phyloP scores from a whole-genome alignment of 192 early-diverging fungal species.

The Coemansia sp. region DNA sequence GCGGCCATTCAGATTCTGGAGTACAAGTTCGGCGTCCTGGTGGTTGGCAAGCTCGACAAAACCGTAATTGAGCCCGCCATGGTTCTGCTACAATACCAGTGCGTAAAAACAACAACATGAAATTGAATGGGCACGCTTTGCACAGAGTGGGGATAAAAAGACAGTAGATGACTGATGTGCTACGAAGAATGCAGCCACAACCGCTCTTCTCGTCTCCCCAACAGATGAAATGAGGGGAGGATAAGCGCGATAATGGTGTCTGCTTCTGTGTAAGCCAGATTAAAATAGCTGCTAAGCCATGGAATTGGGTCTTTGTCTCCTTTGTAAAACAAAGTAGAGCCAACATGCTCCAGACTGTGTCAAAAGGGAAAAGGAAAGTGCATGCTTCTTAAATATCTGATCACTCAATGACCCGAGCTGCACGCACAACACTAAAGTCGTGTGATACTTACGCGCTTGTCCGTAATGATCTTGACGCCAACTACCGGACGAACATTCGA shows the following conservation, averaged over 20 bases:
- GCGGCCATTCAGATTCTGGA: slow-evolving; percentile 69
- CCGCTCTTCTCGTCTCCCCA: background rate
- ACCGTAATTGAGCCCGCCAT: slow-evolving; percentile 80
- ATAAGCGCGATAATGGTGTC: background rate
- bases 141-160: background rate
- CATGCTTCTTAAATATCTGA: background rate
- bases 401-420: background rate
- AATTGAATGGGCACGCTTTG: background rate
- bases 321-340: background rate
- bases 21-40: slow-evolving; percentile 67
- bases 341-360: background rate
- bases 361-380: slow-evolving; percentile 7
- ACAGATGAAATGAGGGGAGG: background rate
- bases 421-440: background rate
- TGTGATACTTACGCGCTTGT: slow-evolving; percentile 60
- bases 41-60: slow-evolving; percentile 83
- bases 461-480: slow-evolving; percentile 77
- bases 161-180: background rate
- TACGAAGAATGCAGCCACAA: background rate
- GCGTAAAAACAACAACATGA: background rate
- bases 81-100: slow-evolving; percentile 56
- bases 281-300: background rate
- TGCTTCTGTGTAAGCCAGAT: background rate
- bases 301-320: background rate
- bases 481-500: slow-evolving; percentile 60